A percentile compares a stretch with the other conserved stretches of the same genome.
phyloP scores from a whole-genome alignment of 2,329 filamentous ascomycete genomes.

The Botrytis byssoidea region DNA sequence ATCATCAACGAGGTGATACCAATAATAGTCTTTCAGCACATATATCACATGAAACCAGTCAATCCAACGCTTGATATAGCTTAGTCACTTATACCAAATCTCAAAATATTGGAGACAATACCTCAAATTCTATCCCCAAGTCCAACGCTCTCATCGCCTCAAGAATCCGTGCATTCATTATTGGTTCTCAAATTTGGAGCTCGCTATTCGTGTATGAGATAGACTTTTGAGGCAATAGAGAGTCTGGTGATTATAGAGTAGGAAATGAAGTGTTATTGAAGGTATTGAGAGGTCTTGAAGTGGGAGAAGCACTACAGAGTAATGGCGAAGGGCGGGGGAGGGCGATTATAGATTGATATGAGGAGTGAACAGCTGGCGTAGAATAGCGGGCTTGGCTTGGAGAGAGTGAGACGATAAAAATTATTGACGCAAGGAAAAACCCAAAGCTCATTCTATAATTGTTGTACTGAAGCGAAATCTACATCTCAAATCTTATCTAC shows the following conservation, averaged over 20 bases:
- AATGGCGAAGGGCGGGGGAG: too few relatives aligned
- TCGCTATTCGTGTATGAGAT: not conserved
- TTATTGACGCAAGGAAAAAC: rapidly evolving
- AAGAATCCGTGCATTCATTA: not conserved
- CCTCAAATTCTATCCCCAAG: not conserved
- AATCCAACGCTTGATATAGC: too few relatives aligned
- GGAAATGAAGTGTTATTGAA: not conserved
- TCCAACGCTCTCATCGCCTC: not conserved
- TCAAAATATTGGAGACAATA: too few relatives aligned
- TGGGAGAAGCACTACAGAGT: not conserved
- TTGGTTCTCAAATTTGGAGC: not conserved
- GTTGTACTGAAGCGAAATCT: not conserved
- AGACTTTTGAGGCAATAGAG: not conserved
- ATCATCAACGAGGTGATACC: too few relatives aligned
- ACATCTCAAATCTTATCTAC: not conserved
- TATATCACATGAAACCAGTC: too few relatives aligned
- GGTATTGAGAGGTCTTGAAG: not conserved
- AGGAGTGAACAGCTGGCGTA: not conserved
- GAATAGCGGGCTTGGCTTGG: too few relatives aligned
- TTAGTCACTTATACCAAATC: too few relatives aligned
- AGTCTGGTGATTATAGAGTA: not conserved
- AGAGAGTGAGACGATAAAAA: not conserved
- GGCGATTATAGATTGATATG: not conserved
- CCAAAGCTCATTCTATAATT: not conserved
- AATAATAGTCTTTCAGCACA: too few relatives aligned